These are phyloP conservation scores for Rhodosorus marinus DNA, from an alignment of 23 red algal genomes.

Conservation along the genomic window DNA sequence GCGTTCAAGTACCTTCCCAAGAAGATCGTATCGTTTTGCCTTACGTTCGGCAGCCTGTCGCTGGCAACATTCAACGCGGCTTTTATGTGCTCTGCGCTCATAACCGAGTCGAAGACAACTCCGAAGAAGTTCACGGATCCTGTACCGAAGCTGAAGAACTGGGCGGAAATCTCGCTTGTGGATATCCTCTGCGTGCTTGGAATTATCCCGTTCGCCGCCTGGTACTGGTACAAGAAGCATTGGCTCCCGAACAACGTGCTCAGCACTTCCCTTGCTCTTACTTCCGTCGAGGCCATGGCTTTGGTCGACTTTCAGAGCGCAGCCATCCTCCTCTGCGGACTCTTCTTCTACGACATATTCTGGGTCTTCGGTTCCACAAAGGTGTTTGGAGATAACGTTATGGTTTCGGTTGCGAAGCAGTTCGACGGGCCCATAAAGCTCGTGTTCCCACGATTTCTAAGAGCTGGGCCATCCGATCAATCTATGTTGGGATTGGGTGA, in stretches of 20 bases:
- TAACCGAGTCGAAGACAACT: background rate
- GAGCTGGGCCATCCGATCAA: slow-evolving; percentile 7
- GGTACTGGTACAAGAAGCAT: slow-evolving; percentile 24
- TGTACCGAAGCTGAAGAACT: slow-evolving; percentile 14
- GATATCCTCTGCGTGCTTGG: slow-evolving; percentile 22
- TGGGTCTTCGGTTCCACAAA: slow-evolving; percentile 87
- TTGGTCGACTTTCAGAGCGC: slow-evolving; percentile 53
- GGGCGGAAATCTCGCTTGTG: slow-evolving; percentile 4
- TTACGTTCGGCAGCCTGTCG: slow-evolving; percentile 33
- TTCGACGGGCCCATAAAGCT: slow-evolving; percentile 90
- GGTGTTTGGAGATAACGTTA: slow-evolving; percentile 81
- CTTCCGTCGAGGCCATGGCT: slow-evolving; percentile 63
- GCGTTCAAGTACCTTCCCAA: slow-evolving; percentile 81
- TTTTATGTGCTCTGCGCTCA: slow-evolving; percentile 1
- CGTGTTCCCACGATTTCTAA: slow-evolving; percentile 47
- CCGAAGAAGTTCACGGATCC: slow-evolving; percentile 8
- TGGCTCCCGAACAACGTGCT: slow-evolving; percentile 74
- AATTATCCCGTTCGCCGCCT: slow-evolving; percentile 8
- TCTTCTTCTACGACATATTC: slow-evolving; percentile 90
- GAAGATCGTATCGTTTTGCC: slow-evolving; percentile 24
- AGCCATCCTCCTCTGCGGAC: slow-evolving; percentile 37
- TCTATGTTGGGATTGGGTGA: slow-evolving; percentile 89
- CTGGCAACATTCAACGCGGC: slow-evolving; percentile 10
- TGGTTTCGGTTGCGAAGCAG: slow-evolving; percentile 75
- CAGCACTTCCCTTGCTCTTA: slow-evolving; percentile 28